phyloP scores from a whole-genome alignment of 78 protist species.

The Dictyostelium discoideum region DNA sequence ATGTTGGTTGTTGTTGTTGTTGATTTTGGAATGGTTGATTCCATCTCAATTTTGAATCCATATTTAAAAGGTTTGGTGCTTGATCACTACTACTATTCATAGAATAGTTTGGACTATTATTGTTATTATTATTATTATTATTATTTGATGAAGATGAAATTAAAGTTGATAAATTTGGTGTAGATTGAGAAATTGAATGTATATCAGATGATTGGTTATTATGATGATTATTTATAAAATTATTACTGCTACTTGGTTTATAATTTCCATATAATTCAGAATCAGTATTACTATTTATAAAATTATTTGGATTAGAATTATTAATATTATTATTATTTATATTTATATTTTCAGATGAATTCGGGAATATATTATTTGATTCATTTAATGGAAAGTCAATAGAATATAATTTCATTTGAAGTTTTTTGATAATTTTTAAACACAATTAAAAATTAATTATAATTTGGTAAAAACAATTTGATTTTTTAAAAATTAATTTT shows the following conservation, averaged over 20 bases:
- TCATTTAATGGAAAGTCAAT: slow-evolving; percentile 1
- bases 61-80: neutral
- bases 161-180: neutral
- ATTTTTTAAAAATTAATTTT: neutral
- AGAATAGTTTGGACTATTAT: neutral
- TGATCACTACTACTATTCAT: slow-evolving; percentile 9
- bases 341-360: neutral
- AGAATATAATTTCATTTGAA: neutral
- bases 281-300: slow-evolving; percentile 8
- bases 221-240: neutral
- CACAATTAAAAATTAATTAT: neutral
- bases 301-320: neutral
- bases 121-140: neutral
- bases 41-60: slow-evolving; percentile 39
- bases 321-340: neutral
- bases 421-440: neutral
- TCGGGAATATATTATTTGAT: neutral
- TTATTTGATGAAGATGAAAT: neutral
- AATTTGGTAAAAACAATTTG: neutral
- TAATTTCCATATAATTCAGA: slow-evolving; percentile 13
- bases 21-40: neutral
- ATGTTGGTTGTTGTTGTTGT: neutral
- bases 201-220: neutral
- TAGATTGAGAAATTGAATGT: neutral
- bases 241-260: neutral